phyloP scores from a whole-genome alignment of 495 filamentous ascomycete genomes.

The Hyphodiscus hymeniophilus region DNA sequence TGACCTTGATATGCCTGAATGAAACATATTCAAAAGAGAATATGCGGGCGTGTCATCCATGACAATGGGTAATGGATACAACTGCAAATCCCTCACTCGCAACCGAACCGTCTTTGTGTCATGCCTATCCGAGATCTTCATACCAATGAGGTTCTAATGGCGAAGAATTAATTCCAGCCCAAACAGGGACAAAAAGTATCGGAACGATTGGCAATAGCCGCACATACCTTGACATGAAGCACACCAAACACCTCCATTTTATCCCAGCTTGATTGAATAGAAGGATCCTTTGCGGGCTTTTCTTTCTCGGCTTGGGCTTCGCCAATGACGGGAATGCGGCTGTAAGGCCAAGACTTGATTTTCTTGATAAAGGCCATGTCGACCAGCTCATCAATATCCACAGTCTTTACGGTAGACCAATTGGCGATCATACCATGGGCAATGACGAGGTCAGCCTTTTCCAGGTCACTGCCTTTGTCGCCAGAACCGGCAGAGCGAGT shows the following conservation, averaged over 20 bases:
- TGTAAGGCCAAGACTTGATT: conserved; percentile 20
- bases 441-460: conserved; percentile 11
- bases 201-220: no score
- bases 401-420: conserved; percentile 15
- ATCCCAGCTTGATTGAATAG: conserved; percentile 2
- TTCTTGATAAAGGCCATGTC: conserved; percentile 13
- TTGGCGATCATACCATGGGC: conserved; percentile 6
- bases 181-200: no score
- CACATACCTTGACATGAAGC: conserved; percentile 17
- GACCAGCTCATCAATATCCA: conserved; percentile 16
- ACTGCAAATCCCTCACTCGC: conserved; percentile 14
- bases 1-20: conserved; percentile 18
- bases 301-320: neutral
- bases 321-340: conserved; percentile 19
- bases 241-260: conserved; percentile 14
- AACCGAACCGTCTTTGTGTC: neutral
- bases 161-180: neutral
- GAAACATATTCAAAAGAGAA: conserved; percentile 19
- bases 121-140: conserved; percentile 4
- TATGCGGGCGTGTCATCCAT: conserved; percentile 14
- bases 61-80: conserved; percentile 20
- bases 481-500: no score
- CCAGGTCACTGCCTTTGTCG: conserved; percentile 7
- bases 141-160: conserved; percentile 17
- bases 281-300: neutral